Conservation (phyloP, 164 flowering plant genomes). For the Saururus chinensis region DNA sequence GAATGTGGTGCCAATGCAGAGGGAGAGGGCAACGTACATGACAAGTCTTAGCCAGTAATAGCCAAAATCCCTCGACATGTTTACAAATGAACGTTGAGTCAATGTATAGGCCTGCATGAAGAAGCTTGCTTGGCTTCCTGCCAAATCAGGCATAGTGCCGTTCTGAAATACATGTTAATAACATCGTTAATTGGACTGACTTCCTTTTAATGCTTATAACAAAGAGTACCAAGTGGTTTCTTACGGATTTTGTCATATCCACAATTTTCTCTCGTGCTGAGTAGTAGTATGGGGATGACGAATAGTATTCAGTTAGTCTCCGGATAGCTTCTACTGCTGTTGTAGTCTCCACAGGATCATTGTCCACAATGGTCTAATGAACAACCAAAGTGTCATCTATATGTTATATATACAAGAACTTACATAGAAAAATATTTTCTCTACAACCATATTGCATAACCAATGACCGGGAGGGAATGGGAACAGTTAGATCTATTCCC, state of each 20-base stretch:
- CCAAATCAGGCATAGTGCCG: conserved; percentile 76
- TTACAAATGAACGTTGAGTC: conserved; percentile 76
- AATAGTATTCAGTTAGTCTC: conserved; percentile 40
- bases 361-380: conserved; percentile 28
- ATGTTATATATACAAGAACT: too few relatives aligned
- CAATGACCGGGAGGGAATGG: too few relatives aligned
- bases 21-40: conserved; percentile 65
- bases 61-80: conserved; percentile 96
- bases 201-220: too few relatives aligned
- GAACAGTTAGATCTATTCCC: too few relatives aligned
- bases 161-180: conserved; percentile 36
- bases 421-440: too few relatives aligned
- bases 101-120: conserved; percentile 64
- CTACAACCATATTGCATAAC: too few relatives aligned
- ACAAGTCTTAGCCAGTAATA: conserved; percentile 94
- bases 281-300: conserved; percentile 44
- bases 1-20: conserved; percentile 85
- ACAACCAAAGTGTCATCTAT: too few relatives aligned
- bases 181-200: background rate
- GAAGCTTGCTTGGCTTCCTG: conserved; percentile 96
- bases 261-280: conserved; percentile 50
- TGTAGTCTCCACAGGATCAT: conserved; percentile 77
- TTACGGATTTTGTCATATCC: conserved; percentile 71
- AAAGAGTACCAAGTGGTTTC: conserved; percentile 10
- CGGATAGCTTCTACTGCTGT: conserved; percentile 81